Base-by-base conservation (phyloP, 306 rosid genomes). In the Macrotyloma uniflorum region DNA sequence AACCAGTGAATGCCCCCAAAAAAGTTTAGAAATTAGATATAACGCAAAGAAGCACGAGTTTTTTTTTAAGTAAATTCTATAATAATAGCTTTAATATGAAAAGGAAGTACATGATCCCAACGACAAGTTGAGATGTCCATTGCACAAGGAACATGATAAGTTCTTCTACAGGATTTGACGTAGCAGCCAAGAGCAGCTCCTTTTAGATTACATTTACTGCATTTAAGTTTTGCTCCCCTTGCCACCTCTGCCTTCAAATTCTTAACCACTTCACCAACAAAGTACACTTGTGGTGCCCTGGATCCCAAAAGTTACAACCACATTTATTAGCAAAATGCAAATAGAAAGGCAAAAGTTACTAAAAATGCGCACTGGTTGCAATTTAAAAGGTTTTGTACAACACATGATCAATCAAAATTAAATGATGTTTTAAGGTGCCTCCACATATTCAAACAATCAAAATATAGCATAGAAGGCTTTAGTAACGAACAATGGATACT, bases 151-250 rank as follows among this genome's bases (percentile, higher is more conserved):
- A 87, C 90, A 33, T 95, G 99, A 83, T 91, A 95, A 80, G 96
- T 95, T 81, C 46, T 87, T 59, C 90, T 91, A 70, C 99, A 95
- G 72, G 99, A 89, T 75, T 78, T 91, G 82, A 87, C 85, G 54
- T 65, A 91, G 88, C 99, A 95, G 53, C 99, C 99, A 61, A 95
- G 87, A 12, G 99, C 98, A 62, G 99, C 99, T 66, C 99, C 99
- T 74, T 91, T 95, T 57, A 77, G 75, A 66, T 95, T 84, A 76
- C 99, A 93, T 79, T 74, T 85, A 80, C 81, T 83, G 87, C 99
- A 95, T 85, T 91, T 95, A 33, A 95, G 89, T 80, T 88, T 95
- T 64, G 90, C 83, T 85, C 97, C 99, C 86, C 99, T 87, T 72
- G 91, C 87, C 75, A 95, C 82, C 87, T 95, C 99, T 0, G 85